Percentiles rank a stretch among this genome's conserved stretches.
Conservation (phyloP, 108 stramenopile species). For the Hondaea fermentalgiana region DNA sequence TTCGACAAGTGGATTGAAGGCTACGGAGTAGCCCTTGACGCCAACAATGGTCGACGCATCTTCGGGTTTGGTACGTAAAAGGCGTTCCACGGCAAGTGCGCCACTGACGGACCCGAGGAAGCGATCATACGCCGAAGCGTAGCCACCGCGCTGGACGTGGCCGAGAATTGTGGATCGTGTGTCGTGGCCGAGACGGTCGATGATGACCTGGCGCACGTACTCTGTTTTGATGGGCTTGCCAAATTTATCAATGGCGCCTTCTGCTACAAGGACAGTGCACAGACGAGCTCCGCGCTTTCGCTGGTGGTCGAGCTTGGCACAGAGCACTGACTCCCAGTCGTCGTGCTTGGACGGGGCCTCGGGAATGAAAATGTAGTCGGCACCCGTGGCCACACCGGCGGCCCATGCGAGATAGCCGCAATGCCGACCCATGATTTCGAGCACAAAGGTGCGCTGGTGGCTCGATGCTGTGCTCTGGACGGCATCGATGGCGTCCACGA, state of each 20-base stretch:
- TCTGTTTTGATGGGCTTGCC: slow-evolving; percentile 17
- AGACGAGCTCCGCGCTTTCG: not conserved
- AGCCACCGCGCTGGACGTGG: not conserved
- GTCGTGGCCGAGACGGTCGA: not conserved
- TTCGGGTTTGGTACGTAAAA: not conserved
- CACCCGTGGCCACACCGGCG: not conserved
- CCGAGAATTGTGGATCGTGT: slow-evolving; percentile 3
- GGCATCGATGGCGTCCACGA: slow-evolving; percentile 16
- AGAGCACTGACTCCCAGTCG: slow-evolving; percentile 11
- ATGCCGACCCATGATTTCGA: slow-evolving; percentile 15
- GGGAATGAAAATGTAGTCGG: slow-evolving; percentile 6
- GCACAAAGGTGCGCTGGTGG: slow-evolving; percentile 19
- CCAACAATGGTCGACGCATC: slow-evolving; percentile 7
- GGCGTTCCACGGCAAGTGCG: not conserved
- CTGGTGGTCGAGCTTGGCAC: not conserved
- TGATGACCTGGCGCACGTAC: slow-evolving; percentile 9
- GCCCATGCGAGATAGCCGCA: slow-evolving; percentile 15
- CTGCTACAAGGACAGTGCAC: slow-evolving; percentile 1
- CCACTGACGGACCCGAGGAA: not conserved
- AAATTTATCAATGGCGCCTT: not conserved
- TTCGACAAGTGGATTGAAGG: not conserved
- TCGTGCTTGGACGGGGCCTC: slow-evolving; percentile 1
- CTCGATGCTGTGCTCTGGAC: not conserved
- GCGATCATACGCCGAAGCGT: slow-evolving; percentile 5
- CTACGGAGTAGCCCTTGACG: not conserved